Evolutionary conservation across 139 green algal species (phyloP).

Genomic region (Chlorella ohadii): DNA sequence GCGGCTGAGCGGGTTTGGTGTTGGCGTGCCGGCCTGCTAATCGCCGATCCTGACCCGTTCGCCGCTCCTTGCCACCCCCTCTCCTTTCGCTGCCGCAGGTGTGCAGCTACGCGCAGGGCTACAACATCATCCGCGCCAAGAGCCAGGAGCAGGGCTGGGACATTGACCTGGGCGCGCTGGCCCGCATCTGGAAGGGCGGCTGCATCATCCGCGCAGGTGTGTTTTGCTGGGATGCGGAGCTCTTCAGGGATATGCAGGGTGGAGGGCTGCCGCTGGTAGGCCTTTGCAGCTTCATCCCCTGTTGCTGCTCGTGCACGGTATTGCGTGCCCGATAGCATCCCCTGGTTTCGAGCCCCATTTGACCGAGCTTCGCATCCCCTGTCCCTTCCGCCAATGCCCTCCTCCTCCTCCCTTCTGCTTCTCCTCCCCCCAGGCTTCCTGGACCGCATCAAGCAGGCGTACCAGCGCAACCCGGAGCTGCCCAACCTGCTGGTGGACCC

Average conservation of each 20-base stretch:
- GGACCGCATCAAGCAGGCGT: constrained; percentile 93
- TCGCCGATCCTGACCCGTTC: background rate
- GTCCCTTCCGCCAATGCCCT: too few species aligned
- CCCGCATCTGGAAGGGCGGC: constrained; percentile 98
- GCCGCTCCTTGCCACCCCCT: background rate
- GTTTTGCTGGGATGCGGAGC: background rate
- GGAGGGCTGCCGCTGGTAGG: background rate
- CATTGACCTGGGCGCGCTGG: constrained; percentile 92
- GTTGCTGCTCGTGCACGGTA: background rate
- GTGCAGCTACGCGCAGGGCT: constrained; percentile 96
- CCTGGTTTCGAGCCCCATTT: too few species aligned
- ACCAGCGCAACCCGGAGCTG: constrained; percentile 76
- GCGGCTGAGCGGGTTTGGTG: too few species aligned
- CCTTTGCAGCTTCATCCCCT: too few species aligned
- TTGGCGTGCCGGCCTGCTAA: too few species aligned
- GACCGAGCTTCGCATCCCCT: too few species aligned
- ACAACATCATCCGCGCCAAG: constrained; percentile 99
- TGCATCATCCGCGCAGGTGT: constrained; percentile 95
- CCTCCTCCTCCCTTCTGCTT: background rate
- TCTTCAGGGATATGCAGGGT: too few species aligned
- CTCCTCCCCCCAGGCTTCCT: constrained; percentile 82
- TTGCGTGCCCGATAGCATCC: too few species aligned
- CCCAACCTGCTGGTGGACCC: constrained; percentile 91
- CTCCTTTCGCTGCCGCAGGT: constrained; percentile 36
- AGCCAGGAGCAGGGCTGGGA: constrained; percentile 89